phyloP scores from a whole-genome alignment of 805 yeast species.

The Lachancea sp. region DNA sequence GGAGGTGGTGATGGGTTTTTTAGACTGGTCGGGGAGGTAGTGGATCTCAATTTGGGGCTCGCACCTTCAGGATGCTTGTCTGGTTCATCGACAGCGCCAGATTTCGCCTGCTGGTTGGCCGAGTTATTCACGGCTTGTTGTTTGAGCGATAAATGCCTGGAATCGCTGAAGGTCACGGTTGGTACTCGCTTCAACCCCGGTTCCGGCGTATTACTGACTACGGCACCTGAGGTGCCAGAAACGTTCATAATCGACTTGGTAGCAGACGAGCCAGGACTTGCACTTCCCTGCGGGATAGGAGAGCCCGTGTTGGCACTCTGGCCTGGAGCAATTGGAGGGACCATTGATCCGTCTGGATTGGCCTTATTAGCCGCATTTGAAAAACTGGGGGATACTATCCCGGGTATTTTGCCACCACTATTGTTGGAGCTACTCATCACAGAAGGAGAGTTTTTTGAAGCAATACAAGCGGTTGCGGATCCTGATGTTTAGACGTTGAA shows the following conservation, averaged over 20 bases:
- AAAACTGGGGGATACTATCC: slow-evolving; percentile 18
- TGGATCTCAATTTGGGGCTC: slow-evolving; percentile 6
- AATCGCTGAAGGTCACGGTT: slow-evolving; percentile 29
- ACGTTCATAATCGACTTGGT: slow-evolving; percentile 32
- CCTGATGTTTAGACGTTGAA: no score
- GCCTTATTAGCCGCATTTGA: slow-evolving; percentile 16
- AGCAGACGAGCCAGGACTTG: slow-evolving; percentile 22
- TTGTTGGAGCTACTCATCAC: slow-evolving; percentile 9
- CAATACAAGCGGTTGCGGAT: no score
- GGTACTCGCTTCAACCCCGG: slow-evolving; percentile 30
- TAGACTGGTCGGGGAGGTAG: slow-evolving; percentile 45
- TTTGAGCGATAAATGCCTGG: slow-evolving; percentile 15
- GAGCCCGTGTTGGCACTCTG: slow-evolving; percentile 4
- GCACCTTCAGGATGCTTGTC: slow-evolving; percentile 4
- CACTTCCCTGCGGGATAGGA: slow-evolving; percentile 17
- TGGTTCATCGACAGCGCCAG: neutral
- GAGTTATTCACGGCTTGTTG: slow-evolving; percentile 15
- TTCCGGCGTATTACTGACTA: slow-evolving; percentile 30
- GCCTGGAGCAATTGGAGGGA: slow-evolving; percentile 6
- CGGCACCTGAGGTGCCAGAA: slow-evolving; percentile 32
- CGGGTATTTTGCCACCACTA: slow-evolving; percentile 14
- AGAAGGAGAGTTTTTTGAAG: no score
- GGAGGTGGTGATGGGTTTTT: slow-evolving; percentile 75
- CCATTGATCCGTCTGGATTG: slow-evolving; percentile 19
- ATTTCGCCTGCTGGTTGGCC: slow-evolving; percentile 7